These are phyloP conservation scores for Ormosia emarginata DNA, from an alignment of 306 rosid genomes.

Conservation along the genomic window DNA sequence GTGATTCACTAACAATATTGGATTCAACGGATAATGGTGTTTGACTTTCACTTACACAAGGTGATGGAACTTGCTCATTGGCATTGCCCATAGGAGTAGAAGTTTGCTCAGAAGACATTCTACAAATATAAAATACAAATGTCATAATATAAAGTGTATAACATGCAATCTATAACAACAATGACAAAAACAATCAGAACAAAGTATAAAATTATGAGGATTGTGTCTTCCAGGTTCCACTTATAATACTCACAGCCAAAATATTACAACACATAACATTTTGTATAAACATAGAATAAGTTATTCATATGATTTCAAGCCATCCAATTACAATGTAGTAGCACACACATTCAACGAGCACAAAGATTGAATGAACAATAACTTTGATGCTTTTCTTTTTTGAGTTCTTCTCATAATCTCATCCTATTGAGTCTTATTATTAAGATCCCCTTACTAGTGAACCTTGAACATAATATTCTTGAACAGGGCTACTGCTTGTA, in stretches of 20 bases:
- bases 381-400: neutral
- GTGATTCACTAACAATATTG: too few relatives aligned
- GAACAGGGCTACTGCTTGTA: neutral
- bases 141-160: too few relatives aligned
- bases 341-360: neutral
- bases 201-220: too few relatives aligned
- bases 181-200: too few relatives aligned
- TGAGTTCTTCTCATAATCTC: neutral
- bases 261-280: neutral
- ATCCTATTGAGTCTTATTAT: neutral
- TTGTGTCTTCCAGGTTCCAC: neutral
- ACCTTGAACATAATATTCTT: neutral
- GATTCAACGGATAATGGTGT: too few relatives aligned
- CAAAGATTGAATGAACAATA: neutral
- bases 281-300: neutral
- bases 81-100: too few relatives aligned
- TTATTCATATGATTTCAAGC: neutral
- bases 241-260: neutral
- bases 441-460: neutral
- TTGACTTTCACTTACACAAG: too few relatives aligned
- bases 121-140: too few relatives aligned
- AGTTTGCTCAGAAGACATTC: too few relatives aligned
- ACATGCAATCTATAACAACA: too few relatives aligned
- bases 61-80: too few relatives aligned
- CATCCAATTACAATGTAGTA: neutral